Evolutionary conservation across 2,329 filamentous ascomycete genomes (phyloP).

Genomic region (Aspergillus novoparasiticus): DNA sequence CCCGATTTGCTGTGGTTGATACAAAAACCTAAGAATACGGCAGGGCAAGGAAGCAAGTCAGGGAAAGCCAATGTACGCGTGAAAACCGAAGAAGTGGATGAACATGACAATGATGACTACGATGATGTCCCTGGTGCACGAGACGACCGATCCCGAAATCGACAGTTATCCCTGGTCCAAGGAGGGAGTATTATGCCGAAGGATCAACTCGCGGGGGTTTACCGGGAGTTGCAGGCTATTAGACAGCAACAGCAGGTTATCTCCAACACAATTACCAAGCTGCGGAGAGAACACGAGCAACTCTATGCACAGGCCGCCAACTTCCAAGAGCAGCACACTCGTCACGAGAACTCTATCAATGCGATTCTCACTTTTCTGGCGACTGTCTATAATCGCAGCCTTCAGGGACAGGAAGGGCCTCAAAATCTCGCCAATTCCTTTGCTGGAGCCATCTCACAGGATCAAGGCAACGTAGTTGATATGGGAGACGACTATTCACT

Average conservation of each 20-base stretch:
- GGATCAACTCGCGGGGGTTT: slow-evolving; percentile 76
- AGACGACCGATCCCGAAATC: slow-evolving; percentile 38
- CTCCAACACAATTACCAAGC: slow-evolving; percentile 74
- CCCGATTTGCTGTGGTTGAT: slow-evolving; percentile 95
- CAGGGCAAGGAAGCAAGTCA: slow-evolving; percentile 57
- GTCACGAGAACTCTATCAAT: slow-evolving; percentile 98
- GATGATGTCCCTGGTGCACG: slow-evolving; percentile 44
- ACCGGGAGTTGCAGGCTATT: slow-evolving; percentile 77
- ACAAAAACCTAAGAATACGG: slow-evolving; percentile 84
- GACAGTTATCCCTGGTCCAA: slow-evolving; percentile 47
- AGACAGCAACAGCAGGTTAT: slow-evolving; percentile 87
- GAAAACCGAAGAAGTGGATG: slow-evolving; percentile 63
- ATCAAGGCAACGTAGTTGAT: slow-evolving; percentile 64
- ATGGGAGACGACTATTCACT: slow-evolving; percentile 56
- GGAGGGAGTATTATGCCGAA: slow-evolving; percentile 53
- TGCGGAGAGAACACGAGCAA: slow-evolving; percentile 84
- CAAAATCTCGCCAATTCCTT: slow-evolving; percentile 85
- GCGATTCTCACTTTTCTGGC: slow-evolving; percentile 97
- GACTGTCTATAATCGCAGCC: slow-evolving; percentile 90
- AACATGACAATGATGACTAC: slow-evolving; percentile 63
- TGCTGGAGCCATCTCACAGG: slow-evolving; percentile 69
- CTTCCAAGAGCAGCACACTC: slow-evolving; percentile 88
- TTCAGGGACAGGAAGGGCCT: slow-evolving; percentile 77
- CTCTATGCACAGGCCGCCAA: slow-evolving; percentile 84
- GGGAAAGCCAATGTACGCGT: slow-evolving; percentile 41